Percentiles rank a stretch among this genome's conserved stretches.
phyloP scores from a whole-genome alignment of 2,329 filamentous ascomycete species.

The Penicillium sp. region DNA sequence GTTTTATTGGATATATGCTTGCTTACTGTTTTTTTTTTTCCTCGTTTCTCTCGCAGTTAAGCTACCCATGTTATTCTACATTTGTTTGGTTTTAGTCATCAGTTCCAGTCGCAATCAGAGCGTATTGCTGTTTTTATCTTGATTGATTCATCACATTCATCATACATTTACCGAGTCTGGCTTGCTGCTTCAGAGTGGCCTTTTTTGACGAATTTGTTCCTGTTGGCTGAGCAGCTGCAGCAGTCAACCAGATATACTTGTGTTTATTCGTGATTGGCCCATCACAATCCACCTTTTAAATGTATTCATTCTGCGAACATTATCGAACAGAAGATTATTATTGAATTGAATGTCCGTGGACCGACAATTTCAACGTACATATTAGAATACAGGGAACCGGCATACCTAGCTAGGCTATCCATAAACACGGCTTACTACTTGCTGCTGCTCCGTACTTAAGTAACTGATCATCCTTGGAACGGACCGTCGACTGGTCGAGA shows the following conservation, averaged over 20 bases:
- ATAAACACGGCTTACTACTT: too few relatives aligned
- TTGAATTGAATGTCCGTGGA: not conserved
- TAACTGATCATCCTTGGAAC: not conserved
- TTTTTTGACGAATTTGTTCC: not conserved
- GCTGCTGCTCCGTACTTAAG: not conserved
- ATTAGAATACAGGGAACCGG: not conserved
- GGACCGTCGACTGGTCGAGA: not conserved
- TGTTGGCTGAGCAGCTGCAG: not conserved
- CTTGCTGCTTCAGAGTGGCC: not conserved
- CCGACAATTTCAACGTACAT: not conserved
- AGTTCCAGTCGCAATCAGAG: not conserved
- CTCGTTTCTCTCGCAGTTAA: not conserved
- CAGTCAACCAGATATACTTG: not conserved
- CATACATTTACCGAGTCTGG: not conserved
- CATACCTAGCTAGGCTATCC: too few relatives aligned
- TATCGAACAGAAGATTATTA: not conserved
- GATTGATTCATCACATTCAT: not conserved
- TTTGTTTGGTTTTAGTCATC: not conserved
- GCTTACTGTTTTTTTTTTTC: not conserved
- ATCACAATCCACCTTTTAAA: not conserved
- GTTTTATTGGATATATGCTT: slow-evolving; percentile 7
- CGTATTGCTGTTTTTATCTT: not conserved
- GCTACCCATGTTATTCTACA: not conserved
- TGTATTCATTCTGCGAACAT: not conserved
- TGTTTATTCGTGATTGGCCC: not conserved